These are phyloP conservation scores for Phycomyces nitens DNA, from an alignment of 192 early-diverging fungal species.

Conservation along the genomic window DNA sequence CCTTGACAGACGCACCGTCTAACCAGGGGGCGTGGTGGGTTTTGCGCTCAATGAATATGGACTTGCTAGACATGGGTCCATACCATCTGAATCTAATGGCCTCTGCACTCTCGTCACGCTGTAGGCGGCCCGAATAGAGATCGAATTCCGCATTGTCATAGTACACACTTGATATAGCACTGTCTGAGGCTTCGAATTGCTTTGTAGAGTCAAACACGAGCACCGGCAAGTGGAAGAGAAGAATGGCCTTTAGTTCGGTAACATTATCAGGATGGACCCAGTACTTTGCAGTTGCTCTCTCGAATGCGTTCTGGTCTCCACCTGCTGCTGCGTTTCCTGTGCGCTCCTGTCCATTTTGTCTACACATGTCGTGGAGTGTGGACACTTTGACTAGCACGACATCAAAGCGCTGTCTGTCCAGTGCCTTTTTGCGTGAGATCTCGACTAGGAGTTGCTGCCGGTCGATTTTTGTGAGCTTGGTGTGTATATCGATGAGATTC, in stretches of 20 bases:
- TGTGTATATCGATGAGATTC: conserved; percentile 89
- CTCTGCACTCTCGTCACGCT: conserved; percentile 87
- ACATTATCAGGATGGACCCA: conserved; percentile 98
- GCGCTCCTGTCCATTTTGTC: conserved; percentile 16
- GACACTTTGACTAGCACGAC: conserved; percentile 31
- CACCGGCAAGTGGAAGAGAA: conserved; percentile 90
- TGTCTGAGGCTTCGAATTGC: conserved; percentile 57
- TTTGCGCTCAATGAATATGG: conserved; percentile 31
- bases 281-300: conserved; percentile 88
- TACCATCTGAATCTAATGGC: conserved; percentile 95
- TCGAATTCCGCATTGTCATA: conserved; percentile 91
- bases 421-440: conserved; percentile 15
- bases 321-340: conserved; percentile 26
- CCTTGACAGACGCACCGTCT: conserved; percentile 87
- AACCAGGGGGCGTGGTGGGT: conserved; percentile 52
- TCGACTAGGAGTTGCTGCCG: conserved; percentile 23
- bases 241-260: conserved; percentile 88
- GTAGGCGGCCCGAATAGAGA: conserved; percentile 85
- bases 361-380: conserved; percentile 27
- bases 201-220: conserved; percentile 83
- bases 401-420: conserved; percentile 76
- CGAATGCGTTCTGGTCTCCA: conserved; percentile 49
- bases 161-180: conserved; percentile 91
- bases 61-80: conserved; percentile 45
- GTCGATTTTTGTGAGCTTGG: conserved; percentile 69